These are phyloP conservation scores for Leccinum longicurvipes DNA, from an alignment of 768 basidiomycete species.

Conservation along the genomic window DNA sequence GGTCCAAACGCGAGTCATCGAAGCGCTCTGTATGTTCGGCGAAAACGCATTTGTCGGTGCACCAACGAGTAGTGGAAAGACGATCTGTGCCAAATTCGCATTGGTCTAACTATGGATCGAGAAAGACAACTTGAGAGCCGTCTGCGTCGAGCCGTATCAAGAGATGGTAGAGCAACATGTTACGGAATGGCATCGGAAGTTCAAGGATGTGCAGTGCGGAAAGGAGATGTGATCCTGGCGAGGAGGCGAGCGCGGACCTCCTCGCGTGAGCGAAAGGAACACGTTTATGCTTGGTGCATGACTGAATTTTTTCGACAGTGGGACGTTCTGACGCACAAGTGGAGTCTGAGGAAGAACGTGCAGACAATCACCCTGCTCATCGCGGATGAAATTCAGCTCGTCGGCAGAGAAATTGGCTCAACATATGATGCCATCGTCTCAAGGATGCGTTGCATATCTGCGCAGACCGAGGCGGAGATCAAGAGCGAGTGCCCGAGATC, in stretches of 20 bases:
- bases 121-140: conserved; percentile 73
- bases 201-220: conserved; percentile 76
- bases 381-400: conserved; percentile 91
- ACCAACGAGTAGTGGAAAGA: conserved; percentile 96
- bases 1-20: conserved; percentile 99
- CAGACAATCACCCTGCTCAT: conserved; percentile 91
- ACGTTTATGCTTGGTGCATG: too few species aligned
- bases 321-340: conserved; percentile 91
- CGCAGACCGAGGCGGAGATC: too few species aligned
- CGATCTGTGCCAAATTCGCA: conserved; percentile 95
- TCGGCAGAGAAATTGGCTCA: conserved; percentile 68
- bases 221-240: conserved; percentile 90
- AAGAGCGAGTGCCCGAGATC: too few species aligned
- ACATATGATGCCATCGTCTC: too few species aligned
- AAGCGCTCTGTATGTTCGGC: conserved; percentile 92
- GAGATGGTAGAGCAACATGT: conserved; percentile 96
- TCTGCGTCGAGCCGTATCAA: conserved; percentile 95
- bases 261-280: conserved; percentile 26
- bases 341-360: conserved; percentile 96
- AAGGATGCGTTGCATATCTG: too few species aligned
- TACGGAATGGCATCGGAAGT: conserved; percentile 85
- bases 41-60: conserved; percentile 97
- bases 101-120: conserved; percentile 92
- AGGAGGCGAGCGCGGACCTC: conserved; percentile 96
- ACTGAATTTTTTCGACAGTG: conserved; percentile 59